Evolutionary conservation across 1,284 basidiomycete genomes (phyloP).

Genomic region (Moniliophthora roreri): DNA sequence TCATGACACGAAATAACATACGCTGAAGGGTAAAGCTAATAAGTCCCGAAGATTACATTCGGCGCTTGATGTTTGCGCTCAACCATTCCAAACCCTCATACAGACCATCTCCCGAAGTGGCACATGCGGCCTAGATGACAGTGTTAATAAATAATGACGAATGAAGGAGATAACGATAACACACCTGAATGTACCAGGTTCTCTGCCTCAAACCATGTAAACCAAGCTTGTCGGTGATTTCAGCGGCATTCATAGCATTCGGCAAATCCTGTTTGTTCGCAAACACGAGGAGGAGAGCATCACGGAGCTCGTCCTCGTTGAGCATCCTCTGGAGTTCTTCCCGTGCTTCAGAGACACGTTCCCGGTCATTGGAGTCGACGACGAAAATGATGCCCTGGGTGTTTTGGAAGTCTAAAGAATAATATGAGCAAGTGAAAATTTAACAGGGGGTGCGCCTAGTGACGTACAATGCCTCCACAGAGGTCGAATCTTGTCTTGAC

Average conservation of each 20-base stretch:
- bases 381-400: constrained; percentile 99
- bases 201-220: constrained; percentile 96
- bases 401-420: constrained; percentile 93
- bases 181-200: constrained; percentile 98
- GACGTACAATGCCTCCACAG: constrained; percentile 98
- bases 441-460: constrained; percentile 20
- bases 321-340: constrained; percentile 99
- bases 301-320: constrained; percentile 99
- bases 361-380: constrained; percentile 99
- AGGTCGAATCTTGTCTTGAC: constrained; percentile 98
- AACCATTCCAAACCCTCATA: constrained; percentile 99
- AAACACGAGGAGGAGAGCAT: constrained; percentile 97
- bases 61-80: constrained; percentile 87
- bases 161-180: constrained; percentile 29
- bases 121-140: constrained; percentile 82
- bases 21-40: constrained; percentile 35
- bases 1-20: constrained; percentile 42
- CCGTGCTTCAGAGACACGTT: constrained; percentile 98
- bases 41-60: constrained; percentile 51
- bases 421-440: constrained; percentile 19
- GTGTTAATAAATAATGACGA: constrained; percentile 15
- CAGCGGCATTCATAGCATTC: constrained; percentile 99
- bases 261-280: constrained; percentile 99
- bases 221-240: constrained; percentile 99
- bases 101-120: constrained; percentile 97